A percentile compares a stretch with the other conserved stretches of the same genome.
phyloP scores from a whole-genome alignment of 2,329 filamentous ascomycete species.

The Neonectria sp. region DNA sequence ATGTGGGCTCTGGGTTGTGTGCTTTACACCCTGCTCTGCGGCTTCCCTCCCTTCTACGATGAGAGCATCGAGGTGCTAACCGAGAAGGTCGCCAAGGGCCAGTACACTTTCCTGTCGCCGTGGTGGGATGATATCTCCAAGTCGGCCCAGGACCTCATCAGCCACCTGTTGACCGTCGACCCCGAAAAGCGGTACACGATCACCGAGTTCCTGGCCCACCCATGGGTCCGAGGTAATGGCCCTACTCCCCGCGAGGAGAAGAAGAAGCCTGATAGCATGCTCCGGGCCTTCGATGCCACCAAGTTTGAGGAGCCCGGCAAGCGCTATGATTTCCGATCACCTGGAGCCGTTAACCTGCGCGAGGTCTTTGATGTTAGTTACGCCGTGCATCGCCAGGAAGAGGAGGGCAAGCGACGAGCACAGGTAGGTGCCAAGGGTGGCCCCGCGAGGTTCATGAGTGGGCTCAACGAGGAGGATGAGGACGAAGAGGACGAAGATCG shows the following conservation, averaged over 20 bases:
- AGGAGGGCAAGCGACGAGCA: slow-evolving; percentile 93
- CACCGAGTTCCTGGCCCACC: slow-evolving; percentile 91
- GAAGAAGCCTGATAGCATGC: slow-evolving; percentile 60
- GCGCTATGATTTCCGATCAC: slow-evolving; percentile 93
- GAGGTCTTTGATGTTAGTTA: slow-evolving; percentile 99
- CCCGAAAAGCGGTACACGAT: slow-evolving; percentile 97
- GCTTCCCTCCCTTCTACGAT: slow-evolving; percentile 98
- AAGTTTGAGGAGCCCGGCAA: slow-evolving; percentile 72
- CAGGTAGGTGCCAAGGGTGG: slow-evolving; percentile 82
- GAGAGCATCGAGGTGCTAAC: slow-evolving; percentile 97
- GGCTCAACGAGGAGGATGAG: slow-evolving; percentile 78
- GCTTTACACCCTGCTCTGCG: slow-evolving; percentile 95
- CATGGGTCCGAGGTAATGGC: slow-evolving; percentile 85
- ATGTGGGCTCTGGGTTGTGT: slow-evolving; percentile 99
- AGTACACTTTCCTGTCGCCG: slow-evolving; percentile 97
- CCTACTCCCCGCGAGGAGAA: slow-evolving; percentile 73
- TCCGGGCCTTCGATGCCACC: slow-evolving; percentile 71
- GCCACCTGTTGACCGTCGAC: slow-evolving; percentile 93
- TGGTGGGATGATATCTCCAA: slow-evolving; percentile 99
- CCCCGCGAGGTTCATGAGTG: slow-evolving; percentile 69
- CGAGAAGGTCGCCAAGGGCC: slow-evolving; percentile 96
- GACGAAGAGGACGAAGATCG: slow-evolving; percentile 66
- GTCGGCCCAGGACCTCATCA: slow-evolving; percentile 93
- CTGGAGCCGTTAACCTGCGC: slow-evolving; percentile 93
- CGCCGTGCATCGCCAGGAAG: slow-evolving; percentile 95